These are phyloP conservation scores for Voacanga thouarsii DNA, from an alignment of 257 asterid species.

Conservation along the genomic window DNA sequence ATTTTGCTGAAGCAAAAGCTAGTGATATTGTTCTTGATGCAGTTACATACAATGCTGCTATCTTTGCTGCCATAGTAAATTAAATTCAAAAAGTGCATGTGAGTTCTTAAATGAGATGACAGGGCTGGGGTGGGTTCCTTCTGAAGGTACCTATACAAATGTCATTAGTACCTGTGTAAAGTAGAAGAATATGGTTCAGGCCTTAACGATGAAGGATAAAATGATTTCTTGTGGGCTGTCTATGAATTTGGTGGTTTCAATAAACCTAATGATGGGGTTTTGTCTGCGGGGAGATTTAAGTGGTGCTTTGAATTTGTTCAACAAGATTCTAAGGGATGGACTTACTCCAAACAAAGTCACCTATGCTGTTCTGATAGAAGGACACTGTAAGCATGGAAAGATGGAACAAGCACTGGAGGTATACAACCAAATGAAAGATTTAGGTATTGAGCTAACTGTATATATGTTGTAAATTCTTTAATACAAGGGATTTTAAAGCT, in stretches of 20 bases:
- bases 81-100: conserved; percentile 34
- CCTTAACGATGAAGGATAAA: conserved; percentile 66
- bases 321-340: conserved; percentile 44
- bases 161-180: conserved; percentile 59
- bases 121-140: conserved; percentile 62
- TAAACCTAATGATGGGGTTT: conserved; percentile 83
- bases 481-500: conserved; percentile 55
- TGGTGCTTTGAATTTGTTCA: conserved; percentile 58
- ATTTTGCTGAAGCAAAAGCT: conserved; percentile 50
- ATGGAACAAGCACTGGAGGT: conserved; percentile 62
- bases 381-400: conserved; percentile 53
- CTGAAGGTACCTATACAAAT: conserved; percentile 49
- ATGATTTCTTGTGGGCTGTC: conserved; percentile 60
- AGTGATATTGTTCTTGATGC: conserved; percentile 47
- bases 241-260: conserved; percentile 68
- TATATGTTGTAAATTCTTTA: conserved; percentile 51
- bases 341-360: conserved; percentile 71
- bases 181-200: conserved; percentile 57
- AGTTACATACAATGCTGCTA: conserved; percentile 45
- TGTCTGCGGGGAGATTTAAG: conserved; percentile 53
- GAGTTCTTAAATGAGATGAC: conserved; percentile 70
- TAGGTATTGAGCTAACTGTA: conserved; percentile 52
- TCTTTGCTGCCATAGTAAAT: conserved; percentile 54
- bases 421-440: conserved; percentile 50
- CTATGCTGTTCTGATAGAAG: conserved; percentile 75